Base-by-base conservation (phyloP, 306 rosid genomes). In the Astragalus glycyphyllos region DNA sequence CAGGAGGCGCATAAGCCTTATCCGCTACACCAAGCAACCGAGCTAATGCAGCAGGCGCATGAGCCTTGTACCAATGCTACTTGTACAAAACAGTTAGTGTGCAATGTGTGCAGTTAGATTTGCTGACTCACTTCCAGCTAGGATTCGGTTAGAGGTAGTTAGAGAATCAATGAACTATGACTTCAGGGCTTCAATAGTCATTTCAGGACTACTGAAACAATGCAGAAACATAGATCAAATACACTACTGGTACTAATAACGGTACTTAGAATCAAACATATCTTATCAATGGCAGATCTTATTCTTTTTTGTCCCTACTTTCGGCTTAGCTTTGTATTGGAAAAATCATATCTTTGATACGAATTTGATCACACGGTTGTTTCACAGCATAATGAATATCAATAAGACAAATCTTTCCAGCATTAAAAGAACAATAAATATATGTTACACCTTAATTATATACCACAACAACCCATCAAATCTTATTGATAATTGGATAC, bases 231-330 rank as follows among this genome's bases (percentile, higher is more conserved):
- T 20, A 20, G 23, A 73, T 61, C 57, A 4, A 26, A 45, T 71
- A 13, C 8, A 7, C 7, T 57, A 16, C 55, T 74, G 11, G 68
- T 48, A 45, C 34, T 23, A 58, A 31, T 68, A 14, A 57, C 68
- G 53, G n/a, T 72, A 53, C 56, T 72, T 48, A 23, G 75, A 65
- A 69, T 56, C 70, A 72, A 83, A 47, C 84, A 72, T 73, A 76
- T 68, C 82, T 17, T 68, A 72, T 76, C 80, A 73, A 46, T 5
- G 16, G 32, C 0, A 57, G 82, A 72, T 85, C 72, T 76, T 72
- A 65, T 82, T 67, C 81, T 69, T 58, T 75, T 64, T 77, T 72
- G 73, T 76, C 65, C 70, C 63, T 13, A 66, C 63, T 77, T 77
- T 56, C 59, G 20, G 55, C 71, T 55, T 53, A 54, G 73, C 48